Base-by-base conservation (phyloP, 805 yeast species). In the Ogataea thermomethanolica region DNA sequence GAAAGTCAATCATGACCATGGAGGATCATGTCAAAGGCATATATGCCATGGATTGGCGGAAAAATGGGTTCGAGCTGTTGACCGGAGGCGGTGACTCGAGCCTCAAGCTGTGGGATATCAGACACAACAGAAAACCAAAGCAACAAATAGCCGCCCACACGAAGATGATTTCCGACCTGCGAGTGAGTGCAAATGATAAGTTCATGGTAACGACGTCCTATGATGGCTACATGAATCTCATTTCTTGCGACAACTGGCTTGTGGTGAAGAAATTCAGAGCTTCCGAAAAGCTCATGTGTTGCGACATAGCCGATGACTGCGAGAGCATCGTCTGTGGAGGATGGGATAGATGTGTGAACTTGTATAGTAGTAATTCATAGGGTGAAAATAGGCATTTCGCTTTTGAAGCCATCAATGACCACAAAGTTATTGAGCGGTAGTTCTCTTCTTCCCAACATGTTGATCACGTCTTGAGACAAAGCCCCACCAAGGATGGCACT, bases 401-500 rank as follows among this genome's bases (percentile, higher is more conserved):
- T 71, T 13, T 71, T 69, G 12, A 70, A 61, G 8, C 91, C 89
- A 64, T 93, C 96, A 27, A 90, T 70, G 1, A 91, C 64, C 48
- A 85, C 70, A 37, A 86, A 70, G 58, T 93, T 93, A 58, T 88
- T 90, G 27, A 90, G 70, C 3, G 97, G 95, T 29, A 79, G 71
- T 51, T 86, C 89, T 50, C 81, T 78, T 50, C 76, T 76, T 30
- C 93, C 83, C 37, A 91, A 62, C 39, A 73, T 78, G 64, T 93
- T 93, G 33, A 93, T 84, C 10, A 88, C 82, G 58, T 90, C 96
- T 62, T 93, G 99, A 2, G 95, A 84, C 17, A 91, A 62, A 1
- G 87, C 73, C 1, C 98, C 99, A 5, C 98, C 99, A 6, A 91
- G 51, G 2, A 93, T 76, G 0, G 98, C 95, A 4, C 93, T 79